Evolutionary conservation across 1,284 basidiomycete genomes (phyloP).

Genomic region (Leccinum solheimii): DNA sequence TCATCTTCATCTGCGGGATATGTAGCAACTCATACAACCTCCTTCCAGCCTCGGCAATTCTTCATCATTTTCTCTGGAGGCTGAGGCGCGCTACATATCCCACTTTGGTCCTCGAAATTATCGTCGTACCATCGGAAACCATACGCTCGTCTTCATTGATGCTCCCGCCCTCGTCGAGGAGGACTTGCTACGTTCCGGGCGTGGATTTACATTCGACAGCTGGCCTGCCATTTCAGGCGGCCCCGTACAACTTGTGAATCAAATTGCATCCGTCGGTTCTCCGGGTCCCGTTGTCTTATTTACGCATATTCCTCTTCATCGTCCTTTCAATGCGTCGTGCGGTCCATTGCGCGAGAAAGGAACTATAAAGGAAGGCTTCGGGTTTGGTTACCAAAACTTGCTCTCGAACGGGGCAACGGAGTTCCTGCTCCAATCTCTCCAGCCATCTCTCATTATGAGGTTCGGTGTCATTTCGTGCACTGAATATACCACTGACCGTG

Average conservation of each 20-base stretch:
- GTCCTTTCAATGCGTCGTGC: slow-evolving; percentile 69
- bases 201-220: slow-evolving; percentile 49
- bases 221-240: slow-evolving; percentile 66
- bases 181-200: slow-evolving; percentile 66
- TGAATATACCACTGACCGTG: slow-evolving; percentile 6
- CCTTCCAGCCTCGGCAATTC: slow-evolving; percentile 50
- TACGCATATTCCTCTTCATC: slow-evolving; percentile 79
- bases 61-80: slow-evolving; percentile 48
- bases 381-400: slow-evolving; percentile 82
- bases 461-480: slow-evolving; percentile 35
- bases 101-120: slow-evolving; percentile 61
- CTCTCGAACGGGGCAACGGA: slow-evolving; percentile 70
- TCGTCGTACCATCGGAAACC: slow-evolving; percentile 55
- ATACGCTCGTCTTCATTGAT: slow-evolving; percentile 71
- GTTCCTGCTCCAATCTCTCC: slow-evolving; percentile 67
- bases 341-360: slow-evolving; percentile 76
- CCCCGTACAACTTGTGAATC: slow-evolving; percentile 70
- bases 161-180: slow-evolving; percentile 74
- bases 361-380: slow-evolving; percentile 70
- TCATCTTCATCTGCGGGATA: not conserved
- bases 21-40: slow-evolving; percentile 5
- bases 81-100: slow-evolving; percentile 52
- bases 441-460: slow-evolving; percentile 74
- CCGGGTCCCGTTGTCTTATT: slow-evolving; percentile 64
- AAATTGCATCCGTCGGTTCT: slow-evolving; percentile 41